Base-by-base conservation (phyloP, 2,329 filamentous ascomycete species). In the Penicillium sp. region DNA sequence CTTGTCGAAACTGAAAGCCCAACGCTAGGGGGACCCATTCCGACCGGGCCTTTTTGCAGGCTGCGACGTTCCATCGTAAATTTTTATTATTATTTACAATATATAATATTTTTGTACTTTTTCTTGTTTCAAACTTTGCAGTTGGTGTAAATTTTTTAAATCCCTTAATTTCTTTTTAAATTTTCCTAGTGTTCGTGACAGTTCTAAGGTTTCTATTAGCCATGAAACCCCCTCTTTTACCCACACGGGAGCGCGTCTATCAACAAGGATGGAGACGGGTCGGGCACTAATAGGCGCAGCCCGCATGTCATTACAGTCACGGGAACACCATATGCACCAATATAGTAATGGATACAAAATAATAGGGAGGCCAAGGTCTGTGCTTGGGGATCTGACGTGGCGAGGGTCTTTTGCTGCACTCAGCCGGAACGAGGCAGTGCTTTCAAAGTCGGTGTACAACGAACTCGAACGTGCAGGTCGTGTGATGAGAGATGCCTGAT, bases 251-350 rank as follows among this genome's bases (percentile, higher is more conserved):
- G 64, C 65, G 65, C 65, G 65, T 64, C 64, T 67, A 67, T 63
- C 64, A 63, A 27, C 60, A 65, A 35, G 62, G 62, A 65, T 67
- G 65, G 59, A 61, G 60, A 61, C 60, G 50, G 41, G 60, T 65
- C 63, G 62, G 62, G 64, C 65, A 67, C 67, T 67, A 67, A 67
- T 67, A 67, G 64, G 46, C 65, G 65, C 65, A 58, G 61, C 64
- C 65, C 65, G 67, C 67, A 69, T 66, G 66, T 52, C 49, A 21
- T 38, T 47, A 56, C 50, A 50, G 62, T 69, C 67, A 69, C 67
- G 67, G 67, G 67, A 69, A 64, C 63, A 61, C 50, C 54, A 59
- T 60, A 60, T 62, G 49, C 8, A 42, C 42, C 41, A 57, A 54
- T 57, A 23, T 48, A 45, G 50, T 41, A 37, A 38, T 48, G 23